Evolutionary conservation across 768 basidiomycete genomes (phyloP).

Genomic region (Leccinum longicurvipes): DNA sequence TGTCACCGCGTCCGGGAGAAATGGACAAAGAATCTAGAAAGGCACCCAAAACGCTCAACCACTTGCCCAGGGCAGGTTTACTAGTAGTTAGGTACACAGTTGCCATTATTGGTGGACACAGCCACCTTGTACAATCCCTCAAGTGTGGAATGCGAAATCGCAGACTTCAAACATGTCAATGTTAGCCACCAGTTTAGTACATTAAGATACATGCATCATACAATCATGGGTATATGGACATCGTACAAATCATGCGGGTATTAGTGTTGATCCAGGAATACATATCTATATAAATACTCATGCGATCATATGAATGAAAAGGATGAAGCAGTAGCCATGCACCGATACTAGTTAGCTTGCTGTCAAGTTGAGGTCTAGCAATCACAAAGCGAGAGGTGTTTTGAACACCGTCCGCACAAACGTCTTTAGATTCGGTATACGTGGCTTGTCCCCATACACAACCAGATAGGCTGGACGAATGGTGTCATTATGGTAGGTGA

Average conservation of each 20-base stretch:
- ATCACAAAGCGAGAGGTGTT: slow-evolving; percentile 29
- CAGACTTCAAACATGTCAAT: neutral
- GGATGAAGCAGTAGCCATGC: neutral
- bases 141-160: no score
- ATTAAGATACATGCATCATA: slow-evolving; percentile 11
- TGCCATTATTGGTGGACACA: neutral
- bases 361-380: neutral
- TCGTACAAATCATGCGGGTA: slow-evolving; percentile 20
- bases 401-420: slow-evolving; percentile 30
- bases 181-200: neutral
- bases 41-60: no score
- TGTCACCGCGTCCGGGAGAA: neutral
- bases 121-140: neutral
- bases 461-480: slow-evolving; percentile 64
- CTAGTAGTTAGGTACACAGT: no score
- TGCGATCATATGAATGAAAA: neutral
- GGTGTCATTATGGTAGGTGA: slow-evolving; percentile 64
- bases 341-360: neutral
- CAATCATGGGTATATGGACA: slow-evolving; percentile 6
- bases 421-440: slow-evolving; percentile 21
- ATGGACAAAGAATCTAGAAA: neutral
- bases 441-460: slow-evolving; percentile 47
- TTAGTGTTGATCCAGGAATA: slow-evolving; percentile 10
- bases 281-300: slow-evolving; percentile 10
- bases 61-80: no score